phyloP scores from a whole-genome alignment of 805 yeast species.

The Hanseniaspora clermontiae region DNA sequence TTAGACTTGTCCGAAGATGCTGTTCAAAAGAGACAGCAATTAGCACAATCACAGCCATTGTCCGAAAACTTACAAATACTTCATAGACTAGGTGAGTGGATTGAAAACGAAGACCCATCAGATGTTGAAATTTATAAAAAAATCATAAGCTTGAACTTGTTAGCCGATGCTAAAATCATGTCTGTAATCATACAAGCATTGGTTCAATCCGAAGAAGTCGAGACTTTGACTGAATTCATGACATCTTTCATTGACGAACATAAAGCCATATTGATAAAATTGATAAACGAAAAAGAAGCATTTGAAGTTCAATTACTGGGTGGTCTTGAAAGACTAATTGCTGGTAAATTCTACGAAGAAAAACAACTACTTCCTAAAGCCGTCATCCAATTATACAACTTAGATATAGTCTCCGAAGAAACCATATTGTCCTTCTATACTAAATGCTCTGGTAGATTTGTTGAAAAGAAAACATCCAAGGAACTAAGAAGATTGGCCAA shows the following conservation, averaged over 20 bases:
- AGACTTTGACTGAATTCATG: slow-evolving; percentile 19
- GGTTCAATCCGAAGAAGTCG: slow-evolving; percentile 59
- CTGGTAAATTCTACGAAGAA: slow-evolving; percentile 62
- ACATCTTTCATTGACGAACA: slow-evolving; percentile 56
- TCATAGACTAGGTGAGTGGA: slow-evolving; percentile 85
- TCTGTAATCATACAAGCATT: slow-evolving; percentile 87
- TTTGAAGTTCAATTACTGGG: slow-evolving; percentile 86
- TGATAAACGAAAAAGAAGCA: slow-evolving; percentile 45
- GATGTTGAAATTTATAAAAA: slow-evolving; percentile 90
- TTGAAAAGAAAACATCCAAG: slow-evolving; percentile 80
- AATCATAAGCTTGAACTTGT: slow-evolving; percentile 65
- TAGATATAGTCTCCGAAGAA: slow-evolving; percentile 76
- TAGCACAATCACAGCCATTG: slow-evolving; percentile 34
- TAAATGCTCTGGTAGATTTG: slow-evolving; percentile 83
- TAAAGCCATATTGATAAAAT: slow-evolving; percentile 68
- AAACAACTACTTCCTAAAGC: slow-evolving; percentile 69
- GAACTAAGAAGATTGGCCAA: slow-evolving; percentile 93
- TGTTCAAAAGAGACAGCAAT: slow-evolving; percentile 78
- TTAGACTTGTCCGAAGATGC: slow-evolving; percentile 96
- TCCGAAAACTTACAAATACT: slow-evolving; percentile 38
- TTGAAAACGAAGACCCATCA: slow-evolving; percentile 50
- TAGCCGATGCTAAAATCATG: slow-evolving; percentile 58
- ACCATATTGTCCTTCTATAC: slow-evolving; percentile 75
- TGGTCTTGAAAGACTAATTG: slow-evolving; percentile 88
- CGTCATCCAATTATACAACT: slow-evolving; percentile 65